Base-by-base conservation (phyloP, 345 rosid genomes). In the Eucalyptus guilfoylei region DNA sequence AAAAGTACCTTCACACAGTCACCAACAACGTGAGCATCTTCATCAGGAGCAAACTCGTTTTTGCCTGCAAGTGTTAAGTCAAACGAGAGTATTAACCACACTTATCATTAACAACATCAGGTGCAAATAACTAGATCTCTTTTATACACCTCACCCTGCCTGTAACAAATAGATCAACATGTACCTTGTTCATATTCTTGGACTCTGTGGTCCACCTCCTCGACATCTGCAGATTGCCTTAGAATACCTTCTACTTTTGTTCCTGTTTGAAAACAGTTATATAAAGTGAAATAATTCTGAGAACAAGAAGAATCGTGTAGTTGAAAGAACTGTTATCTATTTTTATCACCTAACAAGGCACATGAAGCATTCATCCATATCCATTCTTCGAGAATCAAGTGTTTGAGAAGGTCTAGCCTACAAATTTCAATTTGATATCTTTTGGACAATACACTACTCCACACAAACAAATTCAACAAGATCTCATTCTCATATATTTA, bases 11-110 rank as follows among this genome's bases (percentile, higher is more conserved):
- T 98, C 62, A 98, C 95, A 93, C 99, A 98, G 93, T 98, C 99
- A 90, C 97, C 99, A 92, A 98, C 91, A 92, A 98, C 99, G 92
- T 98, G 99, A 88, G 99, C 98, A 91, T 98, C 99, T 93, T 98
- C 99, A 88, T 95, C 96, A 89, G 94, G 86, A 90, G 90, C 93
- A 94, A 98, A 98, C 91, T 96, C 99, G 17, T 92, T 96, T 94
- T 94, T 96, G 90, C 99, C 99, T 98, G 94, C 50, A 80, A 91
- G 88, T 80, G 24, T 86, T 86, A 40, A 88, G 83, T 76, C 37
- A 21, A 37, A 76, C 24, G 83, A 76, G 83, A 76, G 83, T 37
- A 76, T 37, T 19, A 76, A 37, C 83, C 47, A 21, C 47, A 40
- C 45, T 72, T 37, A 76, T 13, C 83, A 76, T 37, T 24, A 76